Percentiles rank a stretch among this genome's conserved stretches.
Evolutionary conservation across 352 stramenopile species (phyloP).

Genomic region (Pythium dissimile): DNA sequence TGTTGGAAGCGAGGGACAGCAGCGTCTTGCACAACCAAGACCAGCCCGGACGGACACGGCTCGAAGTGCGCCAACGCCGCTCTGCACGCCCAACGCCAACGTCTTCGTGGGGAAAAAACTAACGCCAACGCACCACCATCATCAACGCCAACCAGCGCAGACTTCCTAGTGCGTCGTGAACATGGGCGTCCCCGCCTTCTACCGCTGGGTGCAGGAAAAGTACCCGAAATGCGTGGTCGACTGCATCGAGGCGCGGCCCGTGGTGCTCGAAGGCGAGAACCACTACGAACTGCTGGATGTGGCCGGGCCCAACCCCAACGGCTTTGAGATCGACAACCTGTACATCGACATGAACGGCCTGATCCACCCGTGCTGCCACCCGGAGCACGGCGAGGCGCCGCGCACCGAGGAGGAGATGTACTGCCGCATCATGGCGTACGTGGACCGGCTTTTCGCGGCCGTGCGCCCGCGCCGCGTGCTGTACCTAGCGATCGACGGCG

Average conservation of each 20-base stretch:
- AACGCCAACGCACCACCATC: background rate
- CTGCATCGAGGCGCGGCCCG: conserved; percentile 65
- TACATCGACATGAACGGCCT: conserved; percentile 99
- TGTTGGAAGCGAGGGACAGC: conserved; percentile 18
- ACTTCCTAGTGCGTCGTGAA: conserved; percentile 33
- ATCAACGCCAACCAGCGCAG: background rate
- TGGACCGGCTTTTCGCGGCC: conserved; percentile 95
- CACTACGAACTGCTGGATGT: conserved; percentile 81
- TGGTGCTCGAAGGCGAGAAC: conserved; percentile 75
- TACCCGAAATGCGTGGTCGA: conserved; percentile 98
- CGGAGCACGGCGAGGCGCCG: conserved; percentile 89
- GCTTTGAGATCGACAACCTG: conserved; percentile 97
- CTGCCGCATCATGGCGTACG: conserved; percentile 93
- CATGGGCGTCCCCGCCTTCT: conserved; percentile 99
- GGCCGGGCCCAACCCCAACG: conserved; percentile 90
- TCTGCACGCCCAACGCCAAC: background rate
- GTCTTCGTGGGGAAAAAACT: background rate
- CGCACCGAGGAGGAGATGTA: conserved; percentile 99
- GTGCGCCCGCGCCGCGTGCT: conserved; percentile 95
- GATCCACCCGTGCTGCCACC: conserved; percentile 99
- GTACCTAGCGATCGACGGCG: conserved; percentile 98
- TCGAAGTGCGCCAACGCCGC: background rate
- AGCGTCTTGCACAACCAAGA: background rate
- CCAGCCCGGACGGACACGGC: background rate
- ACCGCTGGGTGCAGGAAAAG: conserved; percentile 98